These are phyloP conservation scores for Aspergillus piperis DNA, from an alignment of 2,329 filamentous ascomycete species.

Conservation along the genomic window DNA sequence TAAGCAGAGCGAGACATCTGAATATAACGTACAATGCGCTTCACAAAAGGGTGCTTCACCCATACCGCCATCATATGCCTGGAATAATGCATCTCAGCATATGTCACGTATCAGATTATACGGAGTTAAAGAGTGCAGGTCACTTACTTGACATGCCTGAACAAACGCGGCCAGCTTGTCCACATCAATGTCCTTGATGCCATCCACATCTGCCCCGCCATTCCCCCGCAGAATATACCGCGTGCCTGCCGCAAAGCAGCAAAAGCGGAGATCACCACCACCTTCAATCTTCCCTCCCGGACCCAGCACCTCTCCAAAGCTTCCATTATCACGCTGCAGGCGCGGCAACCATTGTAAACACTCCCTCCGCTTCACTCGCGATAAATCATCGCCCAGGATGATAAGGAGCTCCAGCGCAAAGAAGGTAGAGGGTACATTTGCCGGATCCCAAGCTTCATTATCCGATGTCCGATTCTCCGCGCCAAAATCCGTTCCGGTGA, in stretches of 20 bases:
- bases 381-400: constrained; percentile 63
- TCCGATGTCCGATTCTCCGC: constrained; percentile 49
- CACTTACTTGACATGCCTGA: constrained; percentile 59
- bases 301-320: constrained; percentile 81
- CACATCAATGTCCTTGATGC: constrained; percentile 72
- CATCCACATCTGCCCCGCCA: constrained; percentile 54
- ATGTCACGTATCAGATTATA: constrained; percentile 4
- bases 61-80: constrained; percentile 85
- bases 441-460: constrained; percentile 66
- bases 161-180: constrained; percentile 71
- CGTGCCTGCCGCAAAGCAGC: constrained; percentile 78
- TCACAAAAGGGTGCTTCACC: constrained; percentile 77
- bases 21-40: constrained; percentile 66
- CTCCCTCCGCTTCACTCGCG: constrained; percentile 65
- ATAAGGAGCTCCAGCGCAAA: constrained; percentile 80
- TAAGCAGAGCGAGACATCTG: background rate
- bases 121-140: background rate
- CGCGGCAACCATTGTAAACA: constrained; percentile 72
- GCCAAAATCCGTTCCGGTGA: constrained; percentile 66
- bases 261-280: constrained; percentile 82
- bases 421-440: constrained; percentile 84
- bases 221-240: constrained; percentile 77
- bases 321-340: constrained; percentile 81
- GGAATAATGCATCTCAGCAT: constrained; percentile 27
- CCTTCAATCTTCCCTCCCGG: constrained; percentile 66